Evolutionary conservation across 75 land plant genomes (phyloP).

Genomic region (Cryptomeria japonica): DNA sequence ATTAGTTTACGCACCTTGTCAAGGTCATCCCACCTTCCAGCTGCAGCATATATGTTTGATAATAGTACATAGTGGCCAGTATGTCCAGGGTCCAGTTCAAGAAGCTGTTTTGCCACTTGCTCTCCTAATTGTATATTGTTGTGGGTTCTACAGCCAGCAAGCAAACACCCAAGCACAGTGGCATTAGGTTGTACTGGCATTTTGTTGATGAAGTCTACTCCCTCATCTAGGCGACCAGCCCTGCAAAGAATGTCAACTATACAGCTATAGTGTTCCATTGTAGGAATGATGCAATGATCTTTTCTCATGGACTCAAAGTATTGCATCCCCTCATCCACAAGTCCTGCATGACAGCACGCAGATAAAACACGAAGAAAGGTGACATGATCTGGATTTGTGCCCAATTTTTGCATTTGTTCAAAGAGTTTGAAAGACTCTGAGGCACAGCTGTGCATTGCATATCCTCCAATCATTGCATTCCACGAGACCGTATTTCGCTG

Average conservation of each 20-base stretch:
- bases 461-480: slow-evolving; percentile 13
- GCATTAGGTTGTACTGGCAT: background rate
- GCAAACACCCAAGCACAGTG: slow-evolving; percentile 6
- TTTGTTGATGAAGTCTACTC: background rate
- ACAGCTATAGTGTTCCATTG: background rate
- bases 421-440: slow-evolving; percentile 6
- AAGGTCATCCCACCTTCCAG: slow-evolving; percentile 13
- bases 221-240: background rate
- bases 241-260: background rate
- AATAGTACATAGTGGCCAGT: slow-evolving; percentile 7
- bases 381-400: slow-evolving; percentile 5
- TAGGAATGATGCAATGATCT: background rate
- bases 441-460: background rate
- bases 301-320: background rate
- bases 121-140: slow-evolving; percentile 6
- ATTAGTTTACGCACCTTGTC: slow-evolving; percentile 5
- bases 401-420: slow-evolving; percentile 5
- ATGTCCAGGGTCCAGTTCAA: background rate
- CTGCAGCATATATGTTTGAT: slow-evolving; percentile 15
- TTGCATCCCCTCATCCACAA: background rate
- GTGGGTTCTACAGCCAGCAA: slow-evolving; percentile 10
- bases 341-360: background rate
- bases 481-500: background rate
- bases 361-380: slow-evolving; percentile 4
- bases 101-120: background rate